Percentiles rank a stretch among this genome's conserved stretches.
Conservation (phyloP, 179 eudicot species). For the Pouteria campechiana region DNA sequence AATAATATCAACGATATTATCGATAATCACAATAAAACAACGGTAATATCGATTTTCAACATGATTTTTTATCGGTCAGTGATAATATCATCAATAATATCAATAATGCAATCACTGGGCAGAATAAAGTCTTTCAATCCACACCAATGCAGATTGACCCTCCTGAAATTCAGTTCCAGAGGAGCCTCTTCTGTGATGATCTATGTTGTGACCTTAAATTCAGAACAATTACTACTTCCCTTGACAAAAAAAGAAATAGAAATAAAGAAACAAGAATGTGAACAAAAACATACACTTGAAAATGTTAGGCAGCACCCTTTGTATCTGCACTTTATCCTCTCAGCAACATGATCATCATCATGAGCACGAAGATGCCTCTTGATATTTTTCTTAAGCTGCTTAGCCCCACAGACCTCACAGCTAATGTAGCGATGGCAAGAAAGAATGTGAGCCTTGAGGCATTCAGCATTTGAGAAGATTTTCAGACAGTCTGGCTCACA, state of each 20-base stretch:
- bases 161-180: too few relatives aligned
- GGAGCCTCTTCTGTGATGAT: too few relatives aligned
- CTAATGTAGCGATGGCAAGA: slow-evolving; percentile 48
- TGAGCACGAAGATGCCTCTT: slow-evolving; percentile 57
- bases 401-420: slow-evolving; percentile 63
- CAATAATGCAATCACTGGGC: not conserved
- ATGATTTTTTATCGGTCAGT: too few relatives aligned
- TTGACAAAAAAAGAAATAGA: not conserved
- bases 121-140: not conserved
- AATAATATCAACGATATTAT: too few relatives aligned
- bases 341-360: slow-evolving; percentile 22
- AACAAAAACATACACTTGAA: slow-evolving; percentile 39
- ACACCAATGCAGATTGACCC: too few relatives aligned
- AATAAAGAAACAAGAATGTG: not conserved
- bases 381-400: slow-evolving; percentile 64
- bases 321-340: slow-evolving; percentile 35
- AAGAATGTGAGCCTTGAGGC: slow-evolving; percentile 54
- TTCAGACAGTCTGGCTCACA: slow-evolving; percentile 67
- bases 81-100: too few relatives aligned
- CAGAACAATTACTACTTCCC: not conserved
- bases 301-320: slow-evolving; percentile 49
- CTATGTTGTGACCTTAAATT: too few relatives aligned
- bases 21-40: too few relatives aligned
- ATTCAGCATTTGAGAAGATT: slow-evolving; percentile 39
- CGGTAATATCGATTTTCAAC: too few relatives aligned